A percentile compares a stretch with the other conserved stretches of the same genome.
Conservation (phyloP, 352 stramenopile genomes). For the Phytophthora niederhauseri region DNA sequence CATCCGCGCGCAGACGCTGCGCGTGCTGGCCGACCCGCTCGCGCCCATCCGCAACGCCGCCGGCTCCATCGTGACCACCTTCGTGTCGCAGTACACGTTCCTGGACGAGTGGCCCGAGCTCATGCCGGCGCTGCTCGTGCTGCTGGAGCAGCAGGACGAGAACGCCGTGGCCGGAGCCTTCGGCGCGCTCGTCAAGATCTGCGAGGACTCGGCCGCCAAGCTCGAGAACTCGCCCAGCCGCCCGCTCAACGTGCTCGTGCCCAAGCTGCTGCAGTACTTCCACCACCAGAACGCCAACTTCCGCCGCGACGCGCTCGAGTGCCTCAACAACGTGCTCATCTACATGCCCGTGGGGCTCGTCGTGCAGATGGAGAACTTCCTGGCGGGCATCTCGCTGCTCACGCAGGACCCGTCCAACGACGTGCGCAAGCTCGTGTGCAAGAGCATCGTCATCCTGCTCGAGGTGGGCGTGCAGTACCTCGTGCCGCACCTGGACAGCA, state of each 20-base stretch:
- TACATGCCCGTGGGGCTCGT: constrained; percentile 90
- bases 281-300: constrained; percentile 78
- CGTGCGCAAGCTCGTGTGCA: constrained; percentile 89
- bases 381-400: constrained; percentile 89
- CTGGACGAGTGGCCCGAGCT: constrained; percentile 90
- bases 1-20: constrained; percentile 79
- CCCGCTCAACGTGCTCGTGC: constrained; percentile 87
- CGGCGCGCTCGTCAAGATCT: constrained; percentile 88
- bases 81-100: constrained; percentile 89
- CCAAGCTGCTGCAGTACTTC: constrained; percentile 91
- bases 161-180: constrained; percentile 85
- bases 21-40: constrained; percentile 65
- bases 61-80: constrained; percentile 82
- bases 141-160: constrained; percentile 69
- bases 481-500: constrained; percentile 88
- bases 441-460: constrained; percentile 91
- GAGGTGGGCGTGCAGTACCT: constrained; percentile 91
- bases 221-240: constrained; percentile 89
- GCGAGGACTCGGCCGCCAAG: constrained; percentile 90
- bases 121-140: constrained; percentile 70
- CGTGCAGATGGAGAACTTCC: constrained; percentile 91
- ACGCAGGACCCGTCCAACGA: constrained; percentile 84
- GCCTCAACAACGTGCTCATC: constrained; percentile 91
- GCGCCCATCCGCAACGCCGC: constrained; percentile 80
- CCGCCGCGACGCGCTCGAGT: constrained; percentile 87